phyloP scores from a whole-genome alignment of 2,329 filamentous ascomycete species.

The Bertia moriformis region DNA sequence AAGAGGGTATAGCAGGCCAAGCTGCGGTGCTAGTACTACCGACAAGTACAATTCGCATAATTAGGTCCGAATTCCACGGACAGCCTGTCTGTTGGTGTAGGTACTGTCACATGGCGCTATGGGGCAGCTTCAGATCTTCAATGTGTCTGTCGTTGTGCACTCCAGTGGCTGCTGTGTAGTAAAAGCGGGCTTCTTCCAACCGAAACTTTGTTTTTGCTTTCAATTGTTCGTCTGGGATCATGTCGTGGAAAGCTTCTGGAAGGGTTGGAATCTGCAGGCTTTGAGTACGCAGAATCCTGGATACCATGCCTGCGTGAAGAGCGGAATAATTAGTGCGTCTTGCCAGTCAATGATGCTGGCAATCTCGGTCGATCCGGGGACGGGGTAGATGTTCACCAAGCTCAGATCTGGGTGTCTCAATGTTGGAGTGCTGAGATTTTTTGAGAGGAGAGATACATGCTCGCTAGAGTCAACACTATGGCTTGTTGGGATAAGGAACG shows the following conservation, averaged over 20 bases:
- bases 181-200: constrained; percentile 12
- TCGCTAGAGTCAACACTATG: constrained; percentile 7
- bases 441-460: not conserved
- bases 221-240: constrained; percentile 8
- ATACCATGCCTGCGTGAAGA: constrained; percentile 12
- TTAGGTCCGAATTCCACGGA: constrained; percentile 12
- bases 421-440: constrained; percentile 8
- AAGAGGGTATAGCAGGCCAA: not conserved
- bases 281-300: constrained; percentile 11
- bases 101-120: constrained; percentile 12
- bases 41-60: constrained; percentile 11
- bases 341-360: constrained; percentile 13
- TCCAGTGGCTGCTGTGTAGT: constrained; percentile 12
- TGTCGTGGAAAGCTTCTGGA: constrained; percentile 9
- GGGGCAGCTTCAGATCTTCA: constrained; percentile 7
- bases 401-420: constrained; percentile 13
- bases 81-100: constrained; percentile 11
- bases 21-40: constrained; percentile 7
- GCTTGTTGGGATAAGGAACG: constrained; percentile 11
- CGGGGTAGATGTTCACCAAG: constrained; percentile 11
- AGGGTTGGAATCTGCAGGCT: constrained; percentile 10
- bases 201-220: constrained; percentile 7
- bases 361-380: constrained; percentile 11
- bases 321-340: constrained; percentile 10
- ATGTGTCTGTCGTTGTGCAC: constrained; percentile 10